Evolutionary conservation across 2,329 filamentous ascomycete species (phyloP).

Genomic region (Trichoderma gracile): DNA sequence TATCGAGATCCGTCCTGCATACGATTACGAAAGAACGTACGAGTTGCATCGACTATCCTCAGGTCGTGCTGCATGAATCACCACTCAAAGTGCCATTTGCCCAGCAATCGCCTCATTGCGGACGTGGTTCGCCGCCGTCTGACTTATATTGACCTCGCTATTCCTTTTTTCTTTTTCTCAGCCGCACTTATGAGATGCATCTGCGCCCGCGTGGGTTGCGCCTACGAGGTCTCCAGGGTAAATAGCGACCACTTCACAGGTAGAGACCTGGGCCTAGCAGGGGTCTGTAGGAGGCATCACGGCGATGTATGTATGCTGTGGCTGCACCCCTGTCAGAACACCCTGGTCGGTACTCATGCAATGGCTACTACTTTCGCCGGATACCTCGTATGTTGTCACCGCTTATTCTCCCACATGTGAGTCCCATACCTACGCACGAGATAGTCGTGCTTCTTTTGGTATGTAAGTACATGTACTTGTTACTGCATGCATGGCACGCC

Average conservation of each 20-base stretch:
- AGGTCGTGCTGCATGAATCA: constrained; percentile 1
- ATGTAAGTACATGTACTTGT: too few species aligned
- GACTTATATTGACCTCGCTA: constrained; percentile 8
- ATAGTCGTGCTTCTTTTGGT: not conserved
- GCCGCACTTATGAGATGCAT: constrained; percentile 21
- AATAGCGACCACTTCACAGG: too few species aligned
- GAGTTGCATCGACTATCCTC: not conserved
- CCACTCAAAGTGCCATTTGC: not conserved
- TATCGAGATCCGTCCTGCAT: too few species aligned
- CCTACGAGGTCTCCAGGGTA: too few species aligned
- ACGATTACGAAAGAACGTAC: not conserved
- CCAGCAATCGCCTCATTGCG: not conserved
- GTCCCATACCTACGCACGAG: not conserved
- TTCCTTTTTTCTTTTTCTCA: not conserved
- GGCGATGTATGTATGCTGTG: too few species aligned
- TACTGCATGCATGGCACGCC: not conserved
- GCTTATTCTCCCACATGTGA: constrained; percentile 8
- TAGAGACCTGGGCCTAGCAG: too few species aligned
- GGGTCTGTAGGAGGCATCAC: too few species aligned
- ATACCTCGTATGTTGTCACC: constrained; percentile 17
- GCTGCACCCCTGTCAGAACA: too few species aligned
- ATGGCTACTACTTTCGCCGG: too few species aligned
- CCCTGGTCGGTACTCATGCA: too few species aligned
- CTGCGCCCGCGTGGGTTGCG: constrained; percentile 9
- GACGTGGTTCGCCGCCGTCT: constrained; percentile 5